Evolutionary conservation across 768 basidiomycete species (phyloP).

Genomic region (Ramaria sp.): DNA sequence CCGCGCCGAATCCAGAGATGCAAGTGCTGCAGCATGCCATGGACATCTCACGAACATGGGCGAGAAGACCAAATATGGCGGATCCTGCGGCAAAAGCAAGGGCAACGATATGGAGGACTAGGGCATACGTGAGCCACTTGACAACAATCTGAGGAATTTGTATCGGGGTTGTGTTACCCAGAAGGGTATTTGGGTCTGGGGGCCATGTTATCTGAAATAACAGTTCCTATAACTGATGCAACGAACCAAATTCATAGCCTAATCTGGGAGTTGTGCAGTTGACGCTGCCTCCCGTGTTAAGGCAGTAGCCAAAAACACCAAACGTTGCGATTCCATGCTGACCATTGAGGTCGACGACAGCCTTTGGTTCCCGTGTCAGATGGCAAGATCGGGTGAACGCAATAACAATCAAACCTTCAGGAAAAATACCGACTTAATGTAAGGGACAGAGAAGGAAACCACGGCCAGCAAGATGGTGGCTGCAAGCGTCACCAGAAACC

Average conservation of each 20-base stretch:
- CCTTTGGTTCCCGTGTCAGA: slow-evolving; percentile 25
- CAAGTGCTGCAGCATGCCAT: slow-evolving; percentile 78
- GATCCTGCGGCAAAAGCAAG: slow-evolving; percentile 62
- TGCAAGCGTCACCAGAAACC: slow-evolving; percentile 71
- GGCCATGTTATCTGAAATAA: not conserved
- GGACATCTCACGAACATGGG: slow-evolving; percentile 79
- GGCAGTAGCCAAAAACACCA: slow-evolving; percentile 86
- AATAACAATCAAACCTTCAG: slow-evolving; percentile 30
- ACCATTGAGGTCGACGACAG: slow-evolving; percentile 38
- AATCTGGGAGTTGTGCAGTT: slow-evolving; percentile 74
- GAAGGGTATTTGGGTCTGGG: slow-evolving; percentile 71
- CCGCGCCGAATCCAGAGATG: slow-evolving; percentile 72
- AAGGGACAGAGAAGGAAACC: slow-evolving; percentile 85
- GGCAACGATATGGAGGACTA: slow-evolving; percentile 87
- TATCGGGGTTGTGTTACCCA: slow-evolving; percentile 54
- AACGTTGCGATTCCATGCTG: slow-evolving; percentile 61
- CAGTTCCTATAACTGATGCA: not conserved
- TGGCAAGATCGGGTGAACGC: slow-evolving; percentile 11
- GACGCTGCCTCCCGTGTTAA: slow-evolving; percentile 36
- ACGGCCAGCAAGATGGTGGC: slow-evolving; percentile 73
- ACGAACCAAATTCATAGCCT: slow-evolving; percentile 80
- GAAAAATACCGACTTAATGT: slow-evolving; percentile 83
- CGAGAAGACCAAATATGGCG: slow-evolving; percentile 74
- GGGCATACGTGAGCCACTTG: slow-evolving; percentile 92
- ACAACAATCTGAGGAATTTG: slow-evolving; percentile 75